Evolutionary conservation across 2,329 filamentous ascomycete genomes (phyloP).

Genomic region (Aspergillus oerlinghausenensis): DNA sequence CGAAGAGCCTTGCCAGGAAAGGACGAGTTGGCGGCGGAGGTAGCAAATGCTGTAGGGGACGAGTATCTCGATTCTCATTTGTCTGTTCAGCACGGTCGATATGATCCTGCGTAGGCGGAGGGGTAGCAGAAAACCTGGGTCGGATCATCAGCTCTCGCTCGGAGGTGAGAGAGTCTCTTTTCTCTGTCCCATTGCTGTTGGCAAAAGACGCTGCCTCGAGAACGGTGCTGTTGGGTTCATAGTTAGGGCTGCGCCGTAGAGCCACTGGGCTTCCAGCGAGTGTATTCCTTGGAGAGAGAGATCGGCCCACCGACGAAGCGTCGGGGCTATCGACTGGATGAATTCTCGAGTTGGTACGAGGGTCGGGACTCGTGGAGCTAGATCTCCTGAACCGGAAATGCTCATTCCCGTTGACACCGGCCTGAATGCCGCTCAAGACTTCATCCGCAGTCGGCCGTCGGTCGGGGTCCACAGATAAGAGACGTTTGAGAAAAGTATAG

Average conservation of each 20-base stretch:
- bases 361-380: slow-evolving; percentile 29
- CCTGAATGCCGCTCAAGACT: slow-evolving; percentile 72
- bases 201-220: slow-evolving; percentile 13
- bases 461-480: slow-evolving; percentile 71
- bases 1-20: slow-evolving; percentile 16
- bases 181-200: slow-evolving; percentile 11
- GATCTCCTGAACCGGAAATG: slow-evolving; percentile 36
- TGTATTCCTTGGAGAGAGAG: slow-evolving; percentile 26
- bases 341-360: slow-evolving; percentile 32
- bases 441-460: slow-evolving; percentile 81
- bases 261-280: slow-evolving; percentile 17
- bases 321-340: slow-evolving; percentile 36
- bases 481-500: slow-evolving; percentile 74
- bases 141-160: slow-evolving; percentile 32
- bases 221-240: slow-evolving; percentile 19
- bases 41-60: slow-evolving; percentile 33
- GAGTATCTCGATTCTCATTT: slow-evolving; percentile 12
- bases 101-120: slow-evolving; percentile 20
- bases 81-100: slow-evolving; percentile 11
- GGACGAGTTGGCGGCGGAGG: slow-evolving; percentile 38
- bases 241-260: slow-evolving; percentile 23
- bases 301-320: slow-evolving; percentile 20
- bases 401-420: slow-evolving; percentile 52
- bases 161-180: slow-evolving; percentile 19
- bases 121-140: slow-evolving; percentile 23